Conservation (phyloP, 257 asterid genomes). For the Nicotiana paniculata region DNA sequence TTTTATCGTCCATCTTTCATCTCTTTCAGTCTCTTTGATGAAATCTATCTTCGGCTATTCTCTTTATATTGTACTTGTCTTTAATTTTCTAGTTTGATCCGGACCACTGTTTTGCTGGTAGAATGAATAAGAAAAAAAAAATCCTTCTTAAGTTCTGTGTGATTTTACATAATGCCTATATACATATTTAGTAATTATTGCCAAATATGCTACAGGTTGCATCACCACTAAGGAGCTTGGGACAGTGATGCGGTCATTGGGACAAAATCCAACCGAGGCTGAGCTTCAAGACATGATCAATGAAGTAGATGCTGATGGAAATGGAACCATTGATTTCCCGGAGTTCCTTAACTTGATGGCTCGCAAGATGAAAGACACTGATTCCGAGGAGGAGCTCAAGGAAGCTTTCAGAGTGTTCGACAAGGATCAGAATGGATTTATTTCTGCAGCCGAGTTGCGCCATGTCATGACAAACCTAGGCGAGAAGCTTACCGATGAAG, state of each 20-base stretch:
- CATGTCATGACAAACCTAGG: slow-evolving; percentile 9
- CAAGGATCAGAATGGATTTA: slow-evolving; percentile 3
- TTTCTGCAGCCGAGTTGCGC: slow-evolving; percentile 4
- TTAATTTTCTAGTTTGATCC: neutral
- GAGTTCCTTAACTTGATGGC: neutral
- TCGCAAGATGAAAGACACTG: slow-evolving; percentile 7
- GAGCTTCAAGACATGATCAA: slow-evolving; percentile 9
- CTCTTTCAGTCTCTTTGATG: neutral
- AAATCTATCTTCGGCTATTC: neutral
- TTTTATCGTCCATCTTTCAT: neutral
- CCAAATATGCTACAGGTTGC: neutral
- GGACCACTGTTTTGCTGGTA: neutral
- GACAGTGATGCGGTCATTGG: neutral
- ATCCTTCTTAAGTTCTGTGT: neutral
- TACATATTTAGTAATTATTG: neutral
- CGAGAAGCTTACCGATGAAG: slow-evolving; percentile 3
- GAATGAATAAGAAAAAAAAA: neutral
- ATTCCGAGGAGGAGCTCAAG: slow-evolving; percentile 3
- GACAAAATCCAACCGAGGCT: slow-evolving; percentile 11
- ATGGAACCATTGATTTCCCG: neutral
- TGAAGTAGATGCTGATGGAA: slow-evolving; percentile 11
- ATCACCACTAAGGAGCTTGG: slow-evolving; percentile 8
- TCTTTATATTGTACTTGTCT: neutral
- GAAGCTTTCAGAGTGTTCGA: slow-evolving; percentile 5
- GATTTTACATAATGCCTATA: neutral